These are phyloP conservation scores for Phytophthora sansomeana DNA, from an alignment of 352 stramenopile species.

Conservation along the genomic window DNA sequence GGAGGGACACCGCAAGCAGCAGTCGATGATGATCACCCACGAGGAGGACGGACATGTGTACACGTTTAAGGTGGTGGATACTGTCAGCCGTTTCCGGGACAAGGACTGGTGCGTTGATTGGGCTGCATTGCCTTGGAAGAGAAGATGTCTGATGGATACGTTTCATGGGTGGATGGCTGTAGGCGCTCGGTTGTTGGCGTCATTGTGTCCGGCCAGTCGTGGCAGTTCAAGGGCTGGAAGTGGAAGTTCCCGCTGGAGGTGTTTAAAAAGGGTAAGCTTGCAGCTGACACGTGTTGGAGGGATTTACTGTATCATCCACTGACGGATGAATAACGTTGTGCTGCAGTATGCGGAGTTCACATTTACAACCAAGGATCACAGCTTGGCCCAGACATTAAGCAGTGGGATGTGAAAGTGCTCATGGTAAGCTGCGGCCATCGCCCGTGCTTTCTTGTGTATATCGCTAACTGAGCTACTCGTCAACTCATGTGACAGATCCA, in stretches of 20 bases:
- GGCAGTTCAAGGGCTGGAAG: slow-evolving; percentile 95
- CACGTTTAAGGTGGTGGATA: slow-evolving; percentile 92
- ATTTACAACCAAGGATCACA: slow-evolving; percentile 88
- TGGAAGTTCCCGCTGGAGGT: slow-evolving; percentile 92
- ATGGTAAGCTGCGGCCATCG: slow-evolving; percentile 55
- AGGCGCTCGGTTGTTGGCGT: slow-evolving; percentile 91
- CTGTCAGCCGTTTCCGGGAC: slow-evolving; percentile 80
- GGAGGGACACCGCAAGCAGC: slow-evolving; percentile 80
- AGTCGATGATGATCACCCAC: slow-evolving; percentile 85
- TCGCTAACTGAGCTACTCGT: slow-evolving; percentile 2
- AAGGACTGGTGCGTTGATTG: slow-evolving; percentile 82
- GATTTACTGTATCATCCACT: background rate
- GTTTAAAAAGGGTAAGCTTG: slow-evolving; percentile 87
- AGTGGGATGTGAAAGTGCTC: slow-evolving; percentile 92
- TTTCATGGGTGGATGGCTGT: background rate
- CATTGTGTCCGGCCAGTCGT: slow-evolving; percentile 89
- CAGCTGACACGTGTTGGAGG: background rate
- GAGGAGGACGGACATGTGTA: slow-evolving; percentile 84
- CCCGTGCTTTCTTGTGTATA: background rate
- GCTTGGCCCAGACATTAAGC: slow-evolving; percentile 85
- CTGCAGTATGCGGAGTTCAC: slow-evolving; percentile 79
- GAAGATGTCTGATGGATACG: background rate
- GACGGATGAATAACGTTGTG: slow-evolving; percentile 7
- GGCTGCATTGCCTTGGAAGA: background rate
- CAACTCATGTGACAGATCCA: slow-evolving; percentile 64